phyloP scores from a whole-genome alignment of 2,329 filamentous ascomycete genomes.

The Penicillium frequentans region DNA sequence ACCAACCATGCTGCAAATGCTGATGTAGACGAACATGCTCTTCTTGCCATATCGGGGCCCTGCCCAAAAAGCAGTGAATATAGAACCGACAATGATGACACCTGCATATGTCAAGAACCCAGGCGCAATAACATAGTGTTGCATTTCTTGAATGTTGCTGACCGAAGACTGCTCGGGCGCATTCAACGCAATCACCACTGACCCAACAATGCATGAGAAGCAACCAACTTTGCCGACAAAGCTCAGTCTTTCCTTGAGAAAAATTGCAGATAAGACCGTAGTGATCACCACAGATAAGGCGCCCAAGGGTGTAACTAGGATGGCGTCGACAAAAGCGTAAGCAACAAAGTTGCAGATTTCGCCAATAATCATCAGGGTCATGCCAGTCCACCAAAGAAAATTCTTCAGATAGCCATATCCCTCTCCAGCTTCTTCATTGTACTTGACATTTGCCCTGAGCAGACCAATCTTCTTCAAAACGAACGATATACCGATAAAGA shows the following conservation, averaged over 20 bases:
- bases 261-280: slow-evolving; percentile 87
- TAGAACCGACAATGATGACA: slow-evolving; percentile 72
- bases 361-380: slow-evolving; percentile 95
- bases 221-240: slow-evolving; percentile 96
- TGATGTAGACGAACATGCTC: slow-evolving; percentile 96
- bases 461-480: slow-evolving; percentile 93
- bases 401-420: slow-evolving; percentile 98
- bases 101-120: slow-evolving; percentile 85
- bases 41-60: slow-evolving; percentile 90
- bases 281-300: slow-evolving; percentile 91
- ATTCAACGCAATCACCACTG: slow-evolving; percentile 91
- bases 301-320: slow-evolving; percentile 88
- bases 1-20: slow-evolving; percentile 92
- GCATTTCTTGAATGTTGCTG: slow-evolving; percentile 86
- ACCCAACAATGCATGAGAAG: slow-evolving; percentile 91
- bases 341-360: slow-evolving; percentile 97
- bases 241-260: slow-evolving; percentile 91
- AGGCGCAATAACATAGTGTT: slow-evolving; percentile 78
- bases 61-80: slow-evolving; percentile 73
- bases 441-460: slow-evolving; percentile 90
- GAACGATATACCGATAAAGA: slow-evolving; percentile 93
- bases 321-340: slow-evolving; percentile 95
- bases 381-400: slow-evolving; percentile 89
- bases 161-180: slow-evolving; percentile 85
- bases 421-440: slow-evolving; percentile 92